Evolutionary conservation across 2,329 filamentous ascomycete genomes (phyloP), one percentile per base, ranked within the genome.

Genomic region (Nothophoma quercina): DNA sequence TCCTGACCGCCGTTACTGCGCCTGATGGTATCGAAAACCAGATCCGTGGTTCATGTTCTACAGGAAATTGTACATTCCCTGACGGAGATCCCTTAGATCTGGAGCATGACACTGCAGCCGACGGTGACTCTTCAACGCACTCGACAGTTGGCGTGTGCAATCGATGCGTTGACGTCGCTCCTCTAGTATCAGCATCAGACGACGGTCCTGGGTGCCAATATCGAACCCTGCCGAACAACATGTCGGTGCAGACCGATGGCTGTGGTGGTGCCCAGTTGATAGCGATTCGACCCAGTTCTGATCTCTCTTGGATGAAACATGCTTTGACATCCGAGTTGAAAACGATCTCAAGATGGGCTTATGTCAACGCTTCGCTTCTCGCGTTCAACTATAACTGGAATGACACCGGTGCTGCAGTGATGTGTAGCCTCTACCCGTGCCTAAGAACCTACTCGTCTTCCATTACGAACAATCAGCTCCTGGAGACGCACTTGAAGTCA

Each of bases 351-450:
- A 22, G 48, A 12, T 51, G 40, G 48, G 34, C 48, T 3, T 29
- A 45, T 12, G 22, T 39, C 16, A 51, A 51, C 16, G 21, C 22
- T 2, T 32, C 48, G 2, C 34, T 45, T 5, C 7, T 43, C 13
- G 9, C 26, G 6, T n/a, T n/a, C n/a, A n/a, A n/a, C n/a, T n/a
- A n/a, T n/a, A 8, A 15, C 1, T 19, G 16, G 5, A 15, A 29
- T n/a, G 9, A 9, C 3, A 30, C 32, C 1, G 15, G 16, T 5
- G 21, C 33, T 7, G 48, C 34, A 12, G 36, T 15, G 5, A 25
- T 48, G 7, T 51, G 48, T 16, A 29, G 28, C 8, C n/a, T 45
- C 2, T 51, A 45, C 13, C 48, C 48, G 4, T 45, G 48, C 13
- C 8, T 51, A 4, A 40, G 29, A 1, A 40, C 40, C 2, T 45